Evolutionary conservation across 805 yeast species (phyloP).

Genomic region (Pichia sporocuriosa): DNA sequence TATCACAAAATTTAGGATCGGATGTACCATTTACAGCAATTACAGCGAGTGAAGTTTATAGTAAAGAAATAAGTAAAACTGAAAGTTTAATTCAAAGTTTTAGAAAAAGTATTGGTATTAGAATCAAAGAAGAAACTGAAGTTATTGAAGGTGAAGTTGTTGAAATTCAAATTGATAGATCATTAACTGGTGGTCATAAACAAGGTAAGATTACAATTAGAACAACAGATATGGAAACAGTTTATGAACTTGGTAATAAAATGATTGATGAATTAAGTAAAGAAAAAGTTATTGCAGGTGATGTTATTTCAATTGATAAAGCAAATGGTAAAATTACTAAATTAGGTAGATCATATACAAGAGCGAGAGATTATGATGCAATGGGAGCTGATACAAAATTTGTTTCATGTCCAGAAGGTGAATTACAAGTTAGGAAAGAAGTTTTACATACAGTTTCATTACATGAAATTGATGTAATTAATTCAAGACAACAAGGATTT

Average conservation of each 20-base stretch:
- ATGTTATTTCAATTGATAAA: conserved; percentile 93
- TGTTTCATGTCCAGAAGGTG: conserved; percentile 98
- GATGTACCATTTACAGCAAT: conserved; percentile 97
- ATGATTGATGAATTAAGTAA: conserved; percentile 85
- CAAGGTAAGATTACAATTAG: conserved; percentile 83
- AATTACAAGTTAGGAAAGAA: conserved; percentile 96
- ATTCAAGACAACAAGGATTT: conserved; percentile 85
- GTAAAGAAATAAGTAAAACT: conserved; percentile 96
- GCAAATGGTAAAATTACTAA: conserved; percentile 96
- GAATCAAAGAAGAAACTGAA: conserved; percentile 95
- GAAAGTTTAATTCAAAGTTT: conserved; percentile 95
- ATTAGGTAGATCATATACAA: conserved; percentile 97
- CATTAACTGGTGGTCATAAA: conserved; percentile 78
- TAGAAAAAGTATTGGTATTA: conserved; percentile 90
- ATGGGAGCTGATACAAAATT: conserved; percentile 88
- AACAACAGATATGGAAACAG: conserved; percentile 83
- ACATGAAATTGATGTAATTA: conserved; percentile 94
- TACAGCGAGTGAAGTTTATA: conserved; percentile 88
- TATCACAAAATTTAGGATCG: conserved; percentile 93
- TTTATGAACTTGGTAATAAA: conserved; percentile 45
- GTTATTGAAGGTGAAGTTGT: conserved; percentile 98
- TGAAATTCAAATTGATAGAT: conserved; percentile 92
- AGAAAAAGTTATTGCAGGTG: conserved; percentile 92
- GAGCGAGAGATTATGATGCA: conserved; percentile 95
- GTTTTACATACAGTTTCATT: conserved; percentile 95